Base-by-base conservation (phyloP, 305 asterid species). In the Withania somnifera region DNA sequence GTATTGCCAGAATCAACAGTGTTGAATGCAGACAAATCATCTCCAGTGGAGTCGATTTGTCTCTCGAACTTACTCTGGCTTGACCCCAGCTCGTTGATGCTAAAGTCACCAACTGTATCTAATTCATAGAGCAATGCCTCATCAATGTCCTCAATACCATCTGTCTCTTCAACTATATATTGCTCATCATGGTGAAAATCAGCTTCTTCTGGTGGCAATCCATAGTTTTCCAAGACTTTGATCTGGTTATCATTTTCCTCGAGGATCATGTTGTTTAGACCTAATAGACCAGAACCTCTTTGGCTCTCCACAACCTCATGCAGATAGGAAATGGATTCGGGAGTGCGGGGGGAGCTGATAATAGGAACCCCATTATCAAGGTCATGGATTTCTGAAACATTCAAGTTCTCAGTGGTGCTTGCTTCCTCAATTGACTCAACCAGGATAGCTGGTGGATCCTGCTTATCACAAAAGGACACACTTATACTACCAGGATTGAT, bases 31-130 rank as follows among this genome's bases (percentile, higher is more conserved):
- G 85, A 83, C 53, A 85, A 85, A 38, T 78, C 84, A 68, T 82
- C 88, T 66, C 58, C 88, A 75, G 78, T 80, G 63, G 85, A 80
- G 26, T 50, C 2, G 3, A 75, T 47, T 75, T 1, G 79, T 75
- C 26, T 79, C 28, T 63, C 76, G 0, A 80, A 47, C 77, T 80
- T 57, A 51, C 47, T 38, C 63, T 26, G 57, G 82, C 52, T n/a
- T 80, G 83, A 82, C 32, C 87, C 90, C 51, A 30, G 24, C 47
- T 64, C 73, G 14, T 81, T 68, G 85, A 86, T 67, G 82, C 91
- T 87, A 73, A 95, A 94, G 89, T 94, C 99, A 82, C 97, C 95
- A 68, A 92, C 91, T 20, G 87, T 86, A 86, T 95, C 99, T 83
- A 95, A 84, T 85, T 94, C 98, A 36, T 89, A 87, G 87, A 95